phyloP scores from a whole-genome alignment of 1,284 basidiomycete genomes.

The Xanthoconium separans region DNA sequence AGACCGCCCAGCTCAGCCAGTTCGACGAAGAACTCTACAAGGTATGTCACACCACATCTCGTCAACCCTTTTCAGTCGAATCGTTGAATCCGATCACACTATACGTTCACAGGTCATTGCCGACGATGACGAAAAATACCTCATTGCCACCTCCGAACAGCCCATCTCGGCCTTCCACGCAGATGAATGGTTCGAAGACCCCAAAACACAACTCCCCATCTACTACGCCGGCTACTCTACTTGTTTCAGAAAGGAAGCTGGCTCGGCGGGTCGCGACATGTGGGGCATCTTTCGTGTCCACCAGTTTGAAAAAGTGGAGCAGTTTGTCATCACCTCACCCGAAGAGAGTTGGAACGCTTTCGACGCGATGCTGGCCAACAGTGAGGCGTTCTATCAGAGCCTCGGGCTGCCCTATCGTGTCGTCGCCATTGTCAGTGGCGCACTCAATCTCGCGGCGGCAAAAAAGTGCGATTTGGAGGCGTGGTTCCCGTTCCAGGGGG shows the following conservation, averaged over 20 bases:
- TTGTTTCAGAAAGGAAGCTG: slow-evolving; percentile 99
- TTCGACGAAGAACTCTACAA: slow-evolving; percentile 99
- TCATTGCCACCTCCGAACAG: slow-evolving; percentile 98
- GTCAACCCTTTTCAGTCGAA: not conserved
- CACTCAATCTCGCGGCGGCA: slow-evolving; percentile 93
- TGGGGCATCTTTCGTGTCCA: slow-evolving; percentile 99
- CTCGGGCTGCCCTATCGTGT: slow-evolving; percentile 89
- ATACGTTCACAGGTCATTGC: slow-evolving; percentile 63
- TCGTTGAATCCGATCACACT: not conserved
- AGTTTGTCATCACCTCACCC: slow-evolving; percentile 95
- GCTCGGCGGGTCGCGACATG: slow-evolving; percentile 95
- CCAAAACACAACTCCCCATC: slow-evolving; percentile 88
- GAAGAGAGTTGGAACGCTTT: slow-evolving; percentile 94
- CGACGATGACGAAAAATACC: slow-evolving; percentile 95
- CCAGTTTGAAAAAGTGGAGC: slow-evolving; percentile 99
- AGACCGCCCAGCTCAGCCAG: slow-evolving; percentile 96
- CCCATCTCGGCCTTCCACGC: slow-evolving; percentile 95
- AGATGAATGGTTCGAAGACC: slow-evolving; percentile 97
- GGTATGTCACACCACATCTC: slow-evolving; percentile 38
- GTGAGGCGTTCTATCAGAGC: slow-evolving; percentile 95
- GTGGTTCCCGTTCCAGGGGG: slow-evolving; percentile 98
- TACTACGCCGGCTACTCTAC: slow-evolving; percentile 85
- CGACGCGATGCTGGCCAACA: slow-evolving; percentile 86
- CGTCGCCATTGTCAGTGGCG: slow-evolving; percentile 95
- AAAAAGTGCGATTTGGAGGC: slow-evolving; percentile 99